phyloP scores from a whole-genome alignment of 805 yeast species.

The Yarrowia divulgata region DNA sequence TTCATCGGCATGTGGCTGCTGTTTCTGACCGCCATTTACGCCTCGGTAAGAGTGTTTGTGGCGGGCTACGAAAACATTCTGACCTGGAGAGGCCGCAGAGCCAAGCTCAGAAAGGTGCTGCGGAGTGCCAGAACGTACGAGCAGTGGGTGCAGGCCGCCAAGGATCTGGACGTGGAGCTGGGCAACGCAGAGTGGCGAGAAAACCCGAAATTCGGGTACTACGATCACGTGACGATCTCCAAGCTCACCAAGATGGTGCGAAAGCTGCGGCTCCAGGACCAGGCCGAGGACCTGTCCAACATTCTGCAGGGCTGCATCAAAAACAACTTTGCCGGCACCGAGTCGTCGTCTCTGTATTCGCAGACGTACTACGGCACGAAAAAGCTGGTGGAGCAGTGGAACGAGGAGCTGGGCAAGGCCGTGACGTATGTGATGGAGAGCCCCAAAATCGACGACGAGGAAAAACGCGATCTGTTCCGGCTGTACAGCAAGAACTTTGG shows the following conservation, averaged over 20 bases:
- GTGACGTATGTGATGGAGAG: conserved; percentile 56
- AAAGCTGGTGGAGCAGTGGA: conserved; percentile 61
- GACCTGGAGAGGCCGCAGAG: conserved; percentile 68
- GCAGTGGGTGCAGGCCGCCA: conserved; percentile 71
- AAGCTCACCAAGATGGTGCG: conserved; percentile 57
- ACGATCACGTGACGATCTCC: conserved; percentile 68
- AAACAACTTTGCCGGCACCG: conserved; percentile 79
- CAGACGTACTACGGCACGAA: conserved; percentile 82
- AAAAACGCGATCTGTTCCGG: conserved; percentile 62
- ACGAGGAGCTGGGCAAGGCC: conserved; percentile 59
- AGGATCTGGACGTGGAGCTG: conserved; percentile 61
- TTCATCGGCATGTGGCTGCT: conserved; percentile 62
- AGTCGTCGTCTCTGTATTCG: conserved; percentile 72
- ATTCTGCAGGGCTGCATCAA: conserved; percentile 71
- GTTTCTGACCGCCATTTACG: conserved; percentile 59
- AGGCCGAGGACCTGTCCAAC: conserved; percentile 59
- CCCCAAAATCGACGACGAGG: conserved; percentile 50
- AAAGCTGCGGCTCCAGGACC: conserved; percentile 49
- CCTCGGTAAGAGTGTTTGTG: conserved; percentile 64
- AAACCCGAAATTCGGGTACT: conserved; percentile 67
- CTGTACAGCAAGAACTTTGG: conserved; percentile 71
- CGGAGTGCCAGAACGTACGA: conserved; percentile 59
- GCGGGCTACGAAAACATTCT: conserved; percentile 65
- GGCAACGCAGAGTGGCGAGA: conserved; percentile 70
- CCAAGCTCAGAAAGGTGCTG: conserved; percentile 58